Evolutionary conservation across 1,284 basidiomycete genomes (phyloP).

Genomic region (Sanguinoderma infundibulare): DNA sequence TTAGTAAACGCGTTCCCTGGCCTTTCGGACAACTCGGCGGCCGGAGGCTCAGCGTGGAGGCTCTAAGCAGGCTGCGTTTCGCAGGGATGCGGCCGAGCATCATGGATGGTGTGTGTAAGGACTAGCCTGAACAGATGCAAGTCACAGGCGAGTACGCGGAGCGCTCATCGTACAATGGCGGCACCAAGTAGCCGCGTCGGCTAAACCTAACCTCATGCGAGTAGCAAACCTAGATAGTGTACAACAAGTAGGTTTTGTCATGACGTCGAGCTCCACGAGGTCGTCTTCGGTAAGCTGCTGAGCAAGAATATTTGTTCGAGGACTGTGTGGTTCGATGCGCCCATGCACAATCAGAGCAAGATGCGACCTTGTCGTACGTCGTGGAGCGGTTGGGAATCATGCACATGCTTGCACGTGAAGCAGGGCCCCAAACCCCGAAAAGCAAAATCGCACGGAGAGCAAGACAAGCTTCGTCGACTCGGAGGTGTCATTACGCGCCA

Average conservation of each 20-base stretch:
- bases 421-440: no score
- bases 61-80: conserved; percentile 2
- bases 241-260: no score
- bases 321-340: not conserved
- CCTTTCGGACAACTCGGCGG: not conserved
- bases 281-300: no score
- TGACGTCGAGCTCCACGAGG: no score
- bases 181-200: no score
- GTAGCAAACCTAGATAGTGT: no score
- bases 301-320: not conserved
- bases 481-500: not conserved
- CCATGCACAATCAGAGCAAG: no score
- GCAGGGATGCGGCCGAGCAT: conserved; percentile 11
- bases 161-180: conserved; percentile 2
- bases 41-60: not conserved
- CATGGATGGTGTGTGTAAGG: not conserved
- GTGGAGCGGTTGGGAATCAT: no score
- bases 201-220: no score
- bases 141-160: not conserved
- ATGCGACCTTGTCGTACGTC: no score
- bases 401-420: no score
- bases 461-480: not conserved
- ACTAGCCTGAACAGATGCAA: conserved; percentile 5
- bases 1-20: conserved; percentile 23
- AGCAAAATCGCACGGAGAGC: not conserved